phyloP scores from a whole-genome alignment of 371 early-diverging fungal species.

The Capniomyces stellatus region DNA sequence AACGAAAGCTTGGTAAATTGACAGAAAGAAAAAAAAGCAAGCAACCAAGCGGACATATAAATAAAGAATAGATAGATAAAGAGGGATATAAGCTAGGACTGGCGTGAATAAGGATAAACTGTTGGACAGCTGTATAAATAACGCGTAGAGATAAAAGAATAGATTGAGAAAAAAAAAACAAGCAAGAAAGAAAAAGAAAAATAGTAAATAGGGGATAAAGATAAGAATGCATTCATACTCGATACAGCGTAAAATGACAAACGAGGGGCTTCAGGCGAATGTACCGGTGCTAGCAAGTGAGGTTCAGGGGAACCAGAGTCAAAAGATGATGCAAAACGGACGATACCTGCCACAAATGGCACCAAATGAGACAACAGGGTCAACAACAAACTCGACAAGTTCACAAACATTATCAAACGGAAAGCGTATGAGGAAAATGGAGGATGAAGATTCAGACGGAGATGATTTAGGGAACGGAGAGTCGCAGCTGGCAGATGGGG shows the following conservation, averaged over 20 bases:
- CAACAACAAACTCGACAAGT: not conserved
- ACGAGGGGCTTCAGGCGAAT: not conserved
- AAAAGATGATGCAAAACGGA: not conserved
- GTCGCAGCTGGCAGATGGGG: slow-evolving; percentile 13
- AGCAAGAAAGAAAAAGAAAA: too few relatives aligned
- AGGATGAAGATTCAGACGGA: not conserved
- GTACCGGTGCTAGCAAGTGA: not conserved
- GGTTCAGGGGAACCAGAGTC: not conserved
- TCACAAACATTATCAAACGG: not conserved
- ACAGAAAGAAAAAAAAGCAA: too few relatives aligned
- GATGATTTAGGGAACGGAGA: not conserved
- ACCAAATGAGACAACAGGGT: not conserved
- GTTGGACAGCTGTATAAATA: too few relatives aligned
- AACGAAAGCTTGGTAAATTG: too few relatives aligned
- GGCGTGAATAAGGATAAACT: too few relatives aligned
- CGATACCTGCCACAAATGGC: slow-evolving; percentile 1
- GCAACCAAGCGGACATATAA: too few relatives aligned
- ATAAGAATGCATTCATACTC: not conserved
- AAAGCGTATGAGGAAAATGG: not conserved
- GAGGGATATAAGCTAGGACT: too few relatives aligned
- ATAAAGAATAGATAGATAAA: too few relatives aligned
- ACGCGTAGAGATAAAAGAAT: too few relatives aligned
- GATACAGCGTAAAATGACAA: not conserved
- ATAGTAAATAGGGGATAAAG: not conserved
- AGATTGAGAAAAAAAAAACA: too few relatives aligned